These are phyloP conservation scores for Aspergillus cejpii DNA, from an alignment of 2,329 filamentous ascomycete genomes.

Conservation along the genomic window DNA sequence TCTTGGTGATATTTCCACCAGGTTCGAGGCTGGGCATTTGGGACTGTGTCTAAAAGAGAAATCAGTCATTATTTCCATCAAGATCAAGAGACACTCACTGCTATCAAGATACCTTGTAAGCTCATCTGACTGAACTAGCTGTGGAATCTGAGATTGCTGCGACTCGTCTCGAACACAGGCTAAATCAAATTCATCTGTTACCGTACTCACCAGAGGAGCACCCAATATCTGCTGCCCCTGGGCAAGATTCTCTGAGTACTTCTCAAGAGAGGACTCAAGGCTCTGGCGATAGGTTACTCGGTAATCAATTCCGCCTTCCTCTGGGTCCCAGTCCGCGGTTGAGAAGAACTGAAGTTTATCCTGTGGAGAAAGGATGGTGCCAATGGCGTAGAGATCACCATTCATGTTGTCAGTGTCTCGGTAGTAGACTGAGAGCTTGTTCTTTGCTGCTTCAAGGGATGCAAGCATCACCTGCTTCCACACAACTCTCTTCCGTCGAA, in stretches of 20 bases:
- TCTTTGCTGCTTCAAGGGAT: not conserved
- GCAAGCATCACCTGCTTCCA: conserved; percentile 13
- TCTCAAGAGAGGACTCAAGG: conserved; percentile 5
- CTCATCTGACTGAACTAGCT: not conserved
- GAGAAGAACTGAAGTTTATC: conserved; percentile 16
- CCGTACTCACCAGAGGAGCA: not conserved
- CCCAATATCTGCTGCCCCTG: too few species aligned
- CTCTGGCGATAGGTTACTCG: not conserved
- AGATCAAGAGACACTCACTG: not conserved
- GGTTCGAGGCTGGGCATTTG: not conserved
- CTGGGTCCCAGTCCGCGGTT: conserved; percentile 7
- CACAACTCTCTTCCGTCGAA: conserved; percentile 7
- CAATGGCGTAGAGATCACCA: conserved; percentile 12
- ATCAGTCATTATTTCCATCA: not conserved
- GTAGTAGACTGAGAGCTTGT: conserved; percentile 15
- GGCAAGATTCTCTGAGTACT: not conserved
- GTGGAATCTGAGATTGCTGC: too few species aligned
- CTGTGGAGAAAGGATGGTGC: conserved; percentile 10
- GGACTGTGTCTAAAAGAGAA: not conserved
- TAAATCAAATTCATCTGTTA: not conserved
- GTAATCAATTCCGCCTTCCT: conserved; percentile 2
- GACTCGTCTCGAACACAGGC: not conserved
- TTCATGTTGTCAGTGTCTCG: conserved; percentile 4
- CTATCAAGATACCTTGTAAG: conserved; percentile 1
- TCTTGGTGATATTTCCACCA: conserved; percentile 2